Evolutionary conservation across 2,329 filamentous ascomycete species (phyloP).

Genomic region (Claviceps sorghi): DNA sequence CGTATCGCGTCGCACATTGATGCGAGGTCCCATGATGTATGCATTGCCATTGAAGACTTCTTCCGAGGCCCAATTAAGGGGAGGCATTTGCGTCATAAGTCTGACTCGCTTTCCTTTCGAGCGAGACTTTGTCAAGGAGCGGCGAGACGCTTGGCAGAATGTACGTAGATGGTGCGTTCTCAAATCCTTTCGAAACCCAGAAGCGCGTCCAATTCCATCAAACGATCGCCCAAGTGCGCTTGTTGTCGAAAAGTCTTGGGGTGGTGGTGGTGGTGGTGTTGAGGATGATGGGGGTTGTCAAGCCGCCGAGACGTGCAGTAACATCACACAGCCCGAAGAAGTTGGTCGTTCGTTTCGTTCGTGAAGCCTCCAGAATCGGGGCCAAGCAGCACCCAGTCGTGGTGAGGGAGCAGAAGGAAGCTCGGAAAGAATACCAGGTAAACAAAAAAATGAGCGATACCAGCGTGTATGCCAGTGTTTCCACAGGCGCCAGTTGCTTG

Average conservation of each 20-base stretch:
- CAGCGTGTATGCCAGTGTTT: background rate
- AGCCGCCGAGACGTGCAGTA: background rate
- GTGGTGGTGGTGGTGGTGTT: background rate
- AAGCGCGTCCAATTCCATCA: slow-evolving; percentile 12
- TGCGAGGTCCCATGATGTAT: slow-evolving; percentile 14
- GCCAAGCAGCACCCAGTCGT: background rate
- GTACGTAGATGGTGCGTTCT: background rate
- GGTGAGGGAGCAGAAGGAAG: background rate
- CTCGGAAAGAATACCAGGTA: background rate
- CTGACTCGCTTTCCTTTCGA: slow-evolving; percentile 6
- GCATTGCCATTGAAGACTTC: slow-evolving; percentile 7
- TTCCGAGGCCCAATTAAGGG: slow-evolving; percentile 4
- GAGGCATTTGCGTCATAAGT: slow-evolving; percentile 3
- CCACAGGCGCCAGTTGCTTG: background rate
- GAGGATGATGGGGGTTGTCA: background rate
- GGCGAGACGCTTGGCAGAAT: background rate
- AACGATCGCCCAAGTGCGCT: slow-evolving; percentile 1
- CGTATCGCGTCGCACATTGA: slow-evolving; percentile 12
- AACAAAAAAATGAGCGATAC: too few relatives aligned
- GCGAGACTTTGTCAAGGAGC: background rate
- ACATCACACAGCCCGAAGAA: background rate
- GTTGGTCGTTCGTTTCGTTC: background rate
- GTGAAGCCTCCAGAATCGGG: background rate
- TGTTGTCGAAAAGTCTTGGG: background rate
- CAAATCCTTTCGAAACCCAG: slow-evolving; percentile 1